Evolutionary conservation across 106 monocot species (phyloP), one percentile per base, ranked within the genome.

Genomic region (Gastrodia elata): DNA sequence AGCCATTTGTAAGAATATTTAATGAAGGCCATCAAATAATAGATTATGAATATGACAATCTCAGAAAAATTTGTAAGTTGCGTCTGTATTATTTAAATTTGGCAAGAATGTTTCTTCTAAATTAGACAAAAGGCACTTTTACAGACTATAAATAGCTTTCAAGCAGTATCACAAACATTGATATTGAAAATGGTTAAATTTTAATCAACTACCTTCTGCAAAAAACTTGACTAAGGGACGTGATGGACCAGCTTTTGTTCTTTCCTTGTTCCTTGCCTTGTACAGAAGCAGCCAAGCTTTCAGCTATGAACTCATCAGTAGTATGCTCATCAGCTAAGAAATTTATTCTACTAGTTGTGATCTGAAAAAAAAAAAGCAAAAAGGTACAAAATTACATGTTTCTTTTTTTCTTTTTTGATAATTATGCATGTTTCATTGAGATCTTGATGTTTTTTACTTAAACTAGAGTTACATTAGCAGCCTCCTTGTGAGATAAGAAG

Each of bases 311-410:
- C 57, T 27, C 70, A 16, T 89, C 79, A 35, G 68, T 72, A 20
- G 57, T 64, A 64, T 42, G 67, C 44, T 78, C 82, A 87, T 86
- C 86, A 79, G 89, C 41, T 70, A 91, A 82, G 67, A 98, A 98
- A 76, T 87, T 91, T 28, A 98, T 87, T 80, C 93, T 90, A 72
- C 84, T 93, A 59, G 91, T 91, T 35, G 98, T 98, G 65, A 98
- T 73, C 98, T 98, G 78, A 16, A 75, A 76, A 61, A 61, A 30
- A 32, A 3, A 30, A 61, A 61, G 4, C 27, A 30, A 14, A 61
- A 30, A 61, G 6, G 1, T 32, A 32, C 14, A 27, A 61, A 61
- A 61, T 32, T 24, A 28, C 32, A 30, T 24, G 13, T 30, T 5
- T 5, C 52, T 4, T 52, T n/a, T n/a, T n/a, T n/a, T n/a, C n/a